Evolutionary conservation across 306 rosid species (phyloP).

Genomic region (Vigna nakashimae): DNA sequence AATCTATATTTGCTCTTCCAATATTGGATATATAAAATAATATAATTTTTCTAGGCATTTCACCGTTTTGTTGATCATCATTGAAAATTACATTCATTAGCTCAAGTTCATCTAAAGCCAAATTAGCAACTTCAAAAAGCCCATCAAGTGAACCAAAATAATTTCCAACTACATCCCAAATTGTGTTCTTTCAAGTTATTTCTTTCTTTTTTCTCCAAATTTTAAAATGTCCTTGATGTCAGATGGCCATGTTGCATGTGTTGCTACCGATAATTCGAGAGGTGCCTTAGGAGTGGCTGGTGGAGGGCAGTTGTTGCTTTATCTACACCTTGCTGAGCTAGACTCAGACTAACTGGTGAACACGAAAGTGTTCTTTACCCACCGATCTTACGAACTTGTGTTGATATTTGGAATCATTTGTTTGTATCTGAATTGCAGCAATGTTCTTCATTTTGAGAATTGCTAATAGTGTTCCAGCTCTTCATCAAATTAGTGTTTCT

Average conservation of each 20-base stretch:
- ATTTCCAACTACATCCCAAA: too few species aligned
- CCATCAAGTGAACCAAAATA: too few species aligned
- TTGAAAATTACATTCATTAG: too few species aligned
- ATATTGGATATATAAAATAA: too few species aligned
- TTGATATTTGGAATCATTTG: background rate
- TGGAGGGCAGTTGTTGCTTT: constrained; percentile 62
- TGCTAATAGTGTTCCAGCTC: background rate
- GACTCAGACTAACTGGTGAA: constrained; percentile 34
- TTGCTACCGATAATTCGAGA: constrained; percentile 68
- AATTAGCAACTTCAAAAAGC: too few species aligned
- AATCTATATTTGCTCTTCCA: too few species aligned
- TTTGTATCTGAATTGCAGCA: background rate
- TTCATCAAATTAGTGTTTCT: background rate
- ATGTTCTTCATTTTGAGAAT: constrained; percentile 3
- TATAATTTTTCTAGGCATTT: too few species aligned
- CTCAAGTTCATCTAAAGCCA: too few species aligned
- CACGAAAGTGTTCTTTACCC: constrained; percentile 20
- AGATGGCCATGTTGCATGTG: constrained; percentile 68
- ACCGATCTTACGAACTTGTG: constrained; percentile 11
- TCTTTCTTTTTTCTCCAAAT: background rate
- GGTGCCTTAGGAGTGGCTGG: constrained; percentile 72
- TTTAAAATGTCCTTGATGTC: constrained; percentile 16
- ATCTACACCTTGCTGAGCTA: constrained; percentile 45
- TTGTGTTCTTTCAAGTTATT: constrained; percentile 6
- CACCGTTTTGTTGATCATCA: too few species aligned